These are phyloP conservation scores for Linnemannia schmuckeri DNA, from an alignment of 192 early-diverging fungal genomes.

Conservation along the genomic window DNA sequence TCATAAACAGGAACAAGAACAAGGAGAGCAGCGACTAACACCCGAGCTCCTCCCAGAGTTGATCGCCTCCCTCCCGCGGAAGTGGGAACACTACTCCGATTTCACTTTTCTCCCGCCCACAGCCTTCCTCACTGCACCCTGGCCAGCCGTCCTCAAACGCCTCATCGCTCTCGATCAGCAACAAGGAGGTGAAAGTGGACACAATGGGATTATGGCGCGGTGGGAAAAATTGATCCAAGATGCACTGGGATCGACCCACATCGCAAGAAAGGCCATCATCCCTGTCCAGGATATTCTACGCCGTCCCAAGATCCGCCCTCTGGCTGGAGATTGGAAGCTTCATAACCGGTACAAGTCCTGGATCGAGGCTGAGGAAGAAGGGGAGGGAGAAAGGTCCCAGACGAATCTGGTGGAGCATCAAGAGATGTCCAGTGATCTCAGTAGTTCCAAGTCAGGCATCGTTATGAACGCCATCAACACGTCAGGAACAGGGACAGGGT, in stretches of 20 bases:
- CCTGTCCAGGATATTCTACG: slow-evolving; percentile 54
- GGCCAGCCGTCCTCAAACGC: slow-evolving; percentile 23
- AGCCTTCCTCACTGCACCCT: slow-evolving; percentile 38
- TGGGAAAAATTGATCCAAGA: slow-evolving; percentile 38
- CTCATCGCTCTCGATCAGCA: slow-evolving; percentile 25
- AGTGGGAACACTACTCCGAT: slow-evolving; percentile 60
- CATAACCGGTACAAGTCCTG: slow-evolving; percentile 51
- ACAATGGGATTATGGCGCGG: background rate
- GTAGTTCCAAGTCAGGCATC: background rate
- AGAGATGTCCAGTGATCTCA: background rate
- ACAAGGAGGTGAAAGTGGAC: background rate
- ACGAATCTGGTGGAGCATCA: slow-evolving; percentile 27
- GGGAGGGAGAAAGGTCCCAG: background rate
- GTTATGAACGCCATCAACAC: background rate
- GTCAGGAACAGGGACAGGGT: background rate
- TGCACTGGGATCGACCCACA: slow-evolving; percentile 34
- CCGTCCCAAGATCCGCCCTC: slow-evolving; percentile 50
- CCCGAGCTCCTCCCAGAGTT: slow-evolving; percentile 9
- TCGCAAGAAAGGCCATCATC: slow-evolving; percentile 57
- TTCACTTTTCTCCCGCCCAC: slow-evolving; percentile 50
- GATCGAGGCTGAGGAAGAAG: slow-evolving; percentile 31
- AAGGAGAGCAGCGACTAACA: background rate
- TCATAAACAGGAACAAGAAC: background rate
- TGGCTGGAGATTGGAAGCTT: slow-evolving; percentile 53
- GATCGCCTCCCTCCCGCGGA: slow-evolving; percentile 50